Base-by-base conservation (phyloP, 2,329 filamentous ascomycete species). In the Chlorencoelia australis region DNA sequence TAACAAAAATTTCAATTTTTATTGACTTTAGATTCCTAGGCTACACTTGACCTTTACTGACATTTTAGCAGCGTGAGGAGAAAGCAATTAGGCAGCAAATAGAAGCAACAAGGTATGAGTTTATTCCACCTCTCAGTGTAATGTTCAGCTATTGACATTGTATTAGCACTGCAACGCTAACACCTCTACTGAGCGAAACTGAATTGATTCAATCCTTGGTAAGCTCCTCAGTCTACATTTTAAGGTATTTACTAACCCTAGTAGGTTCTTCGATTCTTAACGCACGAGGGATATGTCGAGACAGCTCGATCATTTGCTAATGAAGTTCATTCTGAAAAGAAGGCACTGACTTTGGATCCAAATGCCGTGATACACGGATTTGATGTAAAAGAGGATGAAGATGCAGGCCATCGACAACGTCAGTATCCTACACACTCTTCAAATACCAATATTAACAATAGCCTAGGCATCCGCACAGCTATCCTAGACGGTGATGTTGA, bases 401-500 rank as follows among this genome's bases (percentile, higher is more conserved):
- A 96, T 61, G 88, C 88, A 9, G 75, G 84, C 41, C 83, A 88
- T 55, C 70, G 91, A 39, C 88, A 94, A 62, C 76, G 87, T 91
- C 64, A 56, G 79, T 60, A 17, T 11, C n/a, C 16, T 7, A 13
- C 5, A 7, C 26, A 10, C 11, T 16, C 22, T 7, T 24, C 7
- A 11, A n/a, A 11, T 11, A 22, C 24, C 38, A 32, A 34, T 30
- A 25, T 7, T 37, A n/a, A 43, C 18, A 7, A 26, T 14, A 11
- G 19, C 35, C 47, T 53, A 94, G 84, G 78, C 57, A 95, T 96
- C 45, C 79, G 91, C 37, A 71, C 75, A 45, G 83, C 88, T 1
- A 86, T 98, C 30, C 68, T 96, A 3, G 83, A 94, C 41, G 91
- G 91, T 15, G 85, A 98, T 51, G 84, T 98, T 41, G 91, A 96